Percentiles rank a stretch among this genome's conserved stretches.
phyloP scores from a whole-genome alignment of 306 rosid species.

The Prunus fruticosa region DNA sequence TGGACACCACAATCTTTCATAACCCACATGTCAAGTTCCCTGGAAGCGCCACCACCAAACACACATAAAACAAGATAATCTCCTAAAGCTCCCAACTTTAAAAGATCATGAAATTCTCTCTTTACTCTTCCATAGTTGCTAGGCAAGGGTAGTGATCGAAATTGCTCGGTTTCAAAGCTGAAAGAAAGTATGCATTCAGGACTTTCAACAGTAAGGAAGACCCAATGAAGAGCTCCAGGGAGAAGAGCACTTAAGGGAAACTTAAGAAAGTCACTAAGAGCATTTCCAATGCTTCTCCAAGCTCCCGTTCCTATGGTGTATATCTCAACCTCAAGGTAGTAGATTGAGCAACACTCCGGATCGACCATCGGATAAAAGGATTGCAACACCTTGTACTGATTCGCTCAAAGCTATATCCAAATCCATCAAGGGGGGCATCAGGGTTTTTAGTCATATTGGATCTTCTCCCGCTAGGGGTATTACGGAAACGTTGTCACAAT shows the following conservation, averaged over 20 bases:
- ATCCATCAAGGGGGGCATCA: not conserved
- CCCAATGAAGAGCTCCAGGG: no score
- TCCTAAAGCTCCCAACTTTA: slow-evolving; percentile 5
- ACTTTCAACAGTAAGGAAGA: no score
- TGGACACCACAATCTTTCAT: slow-evolving; percentile 12
- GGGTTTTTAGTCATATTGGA: no score
- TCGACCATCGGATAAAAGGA: not conserved
- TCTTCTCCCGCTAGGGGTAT: no score
- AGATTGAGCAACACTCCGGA: no score
- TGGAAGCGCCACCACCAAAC: not conserved
- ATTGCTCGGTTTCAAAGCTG: slow-evolving; percentile 7
- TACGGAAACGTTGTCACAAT: no score
- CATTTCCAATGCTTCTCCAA: not conserved
- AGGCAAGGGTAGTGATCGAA: not conserved
- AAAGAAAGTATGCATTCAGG: not conserved
- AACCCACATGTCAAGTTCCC: not conserved
- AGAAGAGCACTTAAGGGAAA: not conserved
- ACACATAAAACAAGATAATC: slow-evolving; percentile 3
- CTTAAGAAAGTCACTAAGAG: not conserved
- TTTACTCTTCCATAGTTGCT: not conserved
- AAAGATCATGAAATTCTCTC: not conserved
- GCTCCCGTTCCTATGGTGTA: not conserved
- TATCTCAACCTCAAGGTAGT: no score
- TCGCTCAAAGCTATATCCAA: not conserved
- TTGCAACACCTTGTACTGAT: not conserved